Conservation (phyloP, 257 asterid species). For the Capsicum baccatum region DNA sequence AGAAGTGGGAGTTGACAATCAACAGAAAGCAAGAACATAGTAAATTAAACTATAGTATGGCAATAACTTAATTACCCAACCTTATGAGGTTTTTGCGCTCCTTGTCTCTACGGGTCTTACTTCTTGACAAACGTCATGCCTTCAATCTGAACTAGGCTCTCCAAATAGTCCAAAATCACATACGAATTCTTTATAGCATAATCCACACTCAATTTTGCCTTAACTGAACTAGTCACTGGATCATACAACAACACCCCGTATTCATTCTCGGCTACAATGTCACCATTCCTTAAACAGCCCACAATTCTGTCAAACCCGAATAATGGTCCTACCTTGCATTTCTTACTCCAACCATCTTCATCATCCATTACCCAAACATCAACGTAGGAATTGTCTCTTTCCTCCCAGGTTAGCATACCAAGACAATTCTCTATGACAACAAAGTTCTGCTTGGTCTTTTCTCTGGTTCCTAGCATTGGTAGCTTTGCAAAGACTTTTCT, state of each 20-base stretch:
- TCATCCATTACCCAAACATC: constrained; percentile 25
- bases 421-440: neutral
- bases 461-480: neutral
- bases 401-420: constrained; percentile 2
- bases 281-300: constrained; percentile 23
- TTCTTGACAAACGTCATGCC: neutral
- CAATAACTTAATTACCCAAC: neutral
- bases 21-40: neutral
- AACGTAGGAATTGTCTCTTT: neutral
- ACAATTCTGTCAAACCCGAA: neutral
- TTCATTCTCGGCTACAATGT: neutral
- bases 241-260: no score
- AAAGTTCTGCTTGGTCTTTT: no score
- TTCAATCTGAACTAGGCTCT: neutral
- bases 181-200: neutral
- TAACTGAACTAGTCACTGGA: neutral
- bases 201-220: neutral
- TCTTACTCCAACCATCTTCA: constrained; percentile 5
- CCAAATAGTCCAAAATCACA: neutral
- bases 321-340: neutral
- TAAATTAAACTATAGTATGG: neutral
- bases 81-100: neutral
- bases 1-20: constrained; percentile 9
- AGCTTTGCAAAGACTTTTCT: neutral
- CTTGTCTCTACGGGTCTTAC: neutral